Conservation (phyloP, 1,284 basidiomycete species). For the Cutaneotrichosporon sp. region DNA sequence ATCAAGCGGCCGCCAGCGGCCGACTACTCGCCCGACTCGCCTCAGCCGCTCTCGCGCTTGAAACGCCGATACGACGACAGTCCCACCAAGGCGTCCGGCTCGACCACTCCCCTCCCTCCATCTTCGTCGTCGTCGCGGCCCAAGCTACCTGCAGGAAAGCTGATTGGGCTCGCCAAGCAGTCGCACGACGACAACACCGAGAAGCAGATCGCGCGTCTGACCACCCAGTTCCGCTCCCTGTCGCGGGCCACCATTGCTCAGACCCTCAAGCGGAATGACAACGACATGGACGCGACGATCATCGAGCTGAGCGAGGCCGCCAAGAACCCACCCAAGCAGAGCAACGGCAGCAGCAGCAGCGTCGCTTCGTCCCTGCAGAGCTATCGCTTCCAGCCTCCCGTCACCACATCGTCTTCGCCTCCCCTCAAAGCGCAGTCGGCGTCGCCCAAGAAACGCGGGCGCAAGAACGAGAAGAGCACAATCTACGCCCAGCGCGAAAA, state of each 20-base stretch:
- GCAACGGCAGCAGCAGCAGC: not conserved
- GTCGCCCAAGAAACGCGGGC: slow-evolving; percentile 8
- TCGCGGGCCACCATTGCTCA: slow-evolving; percentile 10
- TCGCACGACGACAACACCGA: slow-evolving; percentile 15
- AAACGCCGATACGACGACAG: slow-evolving; percentile 24
- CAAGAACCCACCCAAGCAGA: not conserved
- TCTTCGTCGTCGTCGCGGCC: slow-evolving; percentile 15
- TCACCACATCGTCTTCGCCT: not conserved
- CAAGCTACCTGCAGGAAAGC: slow-evolving; percentile 2
- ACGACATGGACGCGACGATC: slow-evolving; percentile 12
- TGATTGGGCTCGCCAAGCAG: slow-evolving; percentile 10
- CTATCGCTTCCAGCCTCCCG: slow-evolving; percentile 6
- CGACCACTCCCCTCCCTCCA: not conserved
- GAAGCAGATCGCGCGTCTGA: slow-evolving; percentile 13
- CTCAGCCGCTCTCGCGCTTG: slow-evolving; percentile 20
- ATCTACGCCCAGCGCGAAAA: slow-evolving; percentile 47
- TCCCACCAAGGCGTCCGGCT: slow-evolving; percentile 1
- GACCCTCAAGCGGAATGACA: slow-evolving; percentile 13
- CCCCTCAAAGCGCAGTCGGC: not conserved
- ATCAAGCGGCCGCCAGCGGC: not conserved
- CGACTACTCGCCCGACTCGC: slow-evolving; percentile 19
- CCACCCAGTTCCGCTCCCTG: slow-evolving; percentile 22
- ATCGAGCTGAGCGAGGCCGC: not conserved
- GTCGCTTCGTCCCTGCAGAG: slow-evolving; percentile 1
- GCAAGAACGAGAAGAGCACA: slow-evolving; percentile 41